Conservation (phyloP, 305 asterid genomes). For the Fraxinus angustifolia region DNA sequence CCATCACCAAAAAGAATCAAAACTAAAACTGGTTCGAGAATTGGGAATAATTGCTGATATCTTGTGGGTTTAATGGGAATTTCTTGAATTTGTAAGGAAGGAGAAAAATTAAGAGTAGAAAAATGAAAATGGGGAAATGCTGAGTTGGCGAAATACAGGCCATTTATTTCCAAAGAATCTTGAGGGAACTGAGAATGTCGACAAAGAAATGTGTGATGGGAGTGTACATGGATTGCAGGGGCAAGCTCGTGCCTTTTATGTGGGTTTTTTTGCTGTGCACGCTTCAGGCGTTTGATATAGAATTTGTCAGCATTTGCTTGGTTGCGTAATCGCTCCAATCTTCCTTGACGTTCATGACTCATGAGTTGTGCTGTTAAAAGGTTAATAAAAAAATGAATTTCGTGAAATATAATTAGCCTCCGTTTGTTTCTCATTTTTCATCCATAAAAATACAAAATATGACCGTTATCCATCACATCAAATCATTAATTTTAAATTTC, state of each 20-base stretch:
- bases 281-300: neutral
- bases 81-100: neutral
- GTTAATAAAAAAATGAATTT: no score
- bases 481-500: no score
- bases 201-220: neutral
- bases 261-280: neutral
- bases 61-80: neutral
- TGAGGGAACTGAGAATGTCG: neutral
- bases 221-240: neutral
- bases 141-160: neutral
- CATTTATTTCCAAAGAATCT: neutral
- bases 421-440: no score
- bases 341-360: neutral
- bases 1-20: neutral
- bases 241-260: neutral
- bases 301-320: neutral
- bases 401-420: no score
- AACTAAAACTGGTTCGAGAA: neutral
- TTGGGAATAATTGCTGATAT: neutral
- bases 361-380: neutral
- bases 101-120: neutral
- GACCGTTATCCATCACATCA: no score
- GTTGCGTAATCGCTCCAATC: neutral
- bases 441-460: no score
- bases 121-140: neutral